Percentiles rank a stretch among this genome's conserved stretches.
These are phyloP conservation scores for Sherardia arvensis DNA, from an alignment of 257 asterid genomes.

Conservation along the genomic window DNA sequence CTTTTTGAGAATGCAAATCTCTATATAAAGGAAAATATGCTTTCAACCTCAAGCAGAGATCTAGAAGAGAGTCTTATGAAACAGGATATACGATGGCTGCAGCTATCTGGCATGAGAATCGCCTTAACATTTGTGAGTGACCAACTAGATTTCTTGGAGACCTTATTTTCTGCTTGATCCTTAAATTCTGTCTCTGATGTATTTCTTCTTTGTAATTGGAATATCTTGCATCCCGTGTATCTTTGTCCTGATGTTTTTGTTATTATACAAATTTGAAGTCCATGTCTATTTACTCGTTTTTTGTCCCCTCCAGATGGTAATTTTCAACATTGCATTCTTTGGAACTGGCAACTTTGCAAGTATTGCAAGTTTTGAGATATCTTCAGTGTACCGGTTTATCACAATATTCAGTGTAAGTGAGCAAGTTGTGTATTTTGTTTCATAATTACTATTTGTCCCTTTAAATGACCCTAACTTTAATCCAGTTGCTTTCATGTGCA, in stretches of 20 bases:
- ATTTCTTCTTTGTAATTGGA: not conserved
- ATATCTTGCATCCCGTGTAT: not conserved
- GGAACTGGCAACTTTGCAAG: constrained; percentile 99
- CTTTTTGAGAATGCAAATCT: constrained; percentile 69
- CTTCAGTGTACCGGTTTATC: constrained; percentile 93
- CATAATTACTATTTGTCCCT: constrained; percentile 9
- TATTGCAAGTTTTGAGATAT: constrained; percentile 94
- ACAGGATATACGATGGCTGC: constrained; percentile 46
- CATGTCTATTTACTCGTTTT: not conserved
- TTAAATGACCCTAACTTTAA: not conserved
- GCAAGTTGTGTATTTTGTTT: not conserved
- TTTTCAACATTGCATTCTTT: constrained; percentile 92
- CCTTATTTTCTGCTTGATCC: not conserved
- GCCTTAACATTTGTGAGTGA: constrained; percentile 76
- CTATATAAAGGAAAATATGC: constrained; percentile 26
- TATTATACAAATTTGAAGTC: not conserved
- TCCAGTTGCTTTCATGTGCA: constrained; percentile 32
- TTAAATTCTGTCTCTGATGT: not conserved
- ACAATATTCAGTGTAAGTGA: constrained; percentile 87
- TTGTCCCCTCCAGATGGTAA: constrained; percentile 55
- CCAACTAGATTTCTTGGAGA: not conserved
- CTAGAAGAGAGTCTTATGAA: constrained; percentile 36
- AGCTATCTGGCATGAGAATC: constrained; percentile 74
- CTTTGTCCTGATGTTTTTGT: not conserved
- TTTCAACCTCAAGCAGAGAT: constrained; percentile 31